Percentiles rank a stretch among this genome's conserved stretches.
Evolutionary conservation across 2,329 filamentous ascomycete genomes (phyloP).

Genomic region (Alternaria gaisen): DNA sequence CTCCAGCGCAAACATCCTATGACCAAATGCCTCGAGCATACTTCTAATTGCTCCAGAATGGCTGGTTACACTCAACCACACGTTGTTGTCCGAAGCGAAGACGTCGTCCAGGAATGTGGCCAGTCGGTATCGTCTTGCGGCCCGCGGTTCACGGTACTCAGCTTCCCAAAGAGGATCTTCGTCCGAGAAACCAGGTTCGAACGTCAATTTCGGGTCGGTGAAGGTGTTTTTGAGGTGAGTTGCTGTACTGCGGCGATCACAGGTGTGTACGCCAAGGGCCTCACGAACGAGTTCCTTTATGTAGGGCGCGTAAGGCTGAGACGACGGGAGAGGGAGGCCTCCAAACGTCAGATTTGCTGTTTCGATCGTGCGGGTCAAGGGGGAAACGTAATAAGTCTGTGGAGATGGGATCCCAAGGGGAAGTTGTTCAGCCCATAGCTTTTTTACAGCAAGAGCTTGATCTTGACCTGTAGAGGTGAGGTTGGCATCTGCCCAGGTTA

Average conservation of each 20-base stretch:
- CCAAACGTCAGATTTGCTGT: slow-evolving; percentile 71
- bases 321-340: slow-evolving; percentile 60
- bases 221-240: slow-evolving; percentile 61
- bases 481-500: slow-evolving; percentile 68
- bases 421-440: slow-evolving; percentile 66
- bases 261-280: slow-evolving; percentile 73
- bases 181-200: slow-evolving; percentile 70
- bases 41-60: slow-evolving; percentile 68
- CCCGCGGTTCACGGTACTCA: slow-evolving; percentile 42
- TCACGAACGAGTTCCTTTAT: slow-evolving; percentile 74
- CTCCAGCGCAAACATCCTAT: slow-evolving; percentile 66
- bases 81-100: slow-evolving; percentile 57
- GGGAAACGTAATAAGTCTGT: slow-evolving; percentile 70
- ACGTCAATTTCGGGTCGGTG: slow-evolving; percentile 55
- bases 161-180: slow-evolving; percentile 62
- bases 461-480: slow-evolving; percentile 66
- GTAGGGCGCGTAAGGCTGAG: slow-evolving; percentile 63
- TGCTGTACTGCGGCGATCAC: slow-evolving; percentile 67
- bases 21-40: slow-evolving; percentile 64
- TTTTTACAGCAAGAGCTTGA: slow-evolving; percentile 66
- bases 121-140: slow-evolving; percentile 38
- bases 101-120: slow-evolving; percentile 60
- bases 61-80: slow-evolving; percentile 63
- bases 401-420: slow-evolving; percentile 65
- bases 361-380: slow-evolving; percentile 69